Evolutionary conservation across 108 stramenopile species (phyloP).

Genomic region (Skeletonema menzelii): DNA sequence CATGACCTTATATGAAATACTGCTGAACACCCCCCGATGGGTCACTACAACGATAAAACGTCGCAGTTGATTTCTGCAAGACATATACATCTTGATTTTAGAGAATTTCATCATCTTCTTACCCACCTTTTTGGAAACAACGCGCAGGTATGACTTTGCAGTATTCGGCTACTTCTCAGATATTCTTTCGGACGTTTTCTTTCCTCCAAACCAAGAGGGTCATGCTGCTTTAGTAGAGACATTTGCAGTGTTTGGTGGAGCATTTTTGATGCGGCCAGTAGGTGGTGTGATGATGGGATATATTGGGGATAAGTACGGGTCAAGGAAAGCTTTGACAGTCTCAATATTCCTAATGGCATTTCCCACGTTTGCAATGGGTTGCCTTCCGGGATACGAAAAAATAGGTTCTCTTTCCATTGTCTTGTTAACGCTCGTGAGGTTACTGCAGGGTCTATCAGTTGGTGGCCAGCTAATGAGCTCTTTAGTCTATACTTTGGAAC

Average conservation of each 20-base stretch:
- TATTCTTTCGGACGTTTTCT: conserved; percentile 43
- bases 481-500: conserved; percentile 43
- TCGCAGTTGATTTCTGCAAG: no score
- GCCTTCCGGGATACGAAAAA: conserved; percentile 33
- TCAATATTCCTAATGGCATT: conserved; percentile 45
- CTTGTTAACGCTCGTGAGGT: conserved; percentile 35
- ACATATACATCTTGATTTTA: background rate
- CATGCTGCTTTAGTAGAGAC: conserved; percentile 39
- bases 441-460: conserved; percentile 48
- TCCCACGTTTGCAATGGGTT: conserved; percentile 47
- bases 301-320: conserved; percentile 43
- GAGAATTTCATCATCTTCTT: background rate
- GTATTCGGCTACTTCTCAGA: conserved; percentile 54
- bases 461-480: conserved; percentile 43
- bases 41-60: no score
- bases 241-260: conserved; percentile 57
- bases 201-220: conserved; percentile 42
- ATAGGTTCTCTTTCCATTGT: conserved; percentile 31
- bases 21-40: no score
- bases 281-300: conserved; percentile 45
- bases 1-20: no score
- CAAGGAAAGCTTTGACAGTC: conserved; percentile 32
- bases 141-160: conserved; percentile 47
- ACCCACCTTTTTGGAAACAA: background rate
- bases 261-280: conserved; percentile 47